These are phyloP conservation scores for Wallacemonas sp. DNA, from an alignment of 208 protist species.

Conservation along the genomic window DNA sequence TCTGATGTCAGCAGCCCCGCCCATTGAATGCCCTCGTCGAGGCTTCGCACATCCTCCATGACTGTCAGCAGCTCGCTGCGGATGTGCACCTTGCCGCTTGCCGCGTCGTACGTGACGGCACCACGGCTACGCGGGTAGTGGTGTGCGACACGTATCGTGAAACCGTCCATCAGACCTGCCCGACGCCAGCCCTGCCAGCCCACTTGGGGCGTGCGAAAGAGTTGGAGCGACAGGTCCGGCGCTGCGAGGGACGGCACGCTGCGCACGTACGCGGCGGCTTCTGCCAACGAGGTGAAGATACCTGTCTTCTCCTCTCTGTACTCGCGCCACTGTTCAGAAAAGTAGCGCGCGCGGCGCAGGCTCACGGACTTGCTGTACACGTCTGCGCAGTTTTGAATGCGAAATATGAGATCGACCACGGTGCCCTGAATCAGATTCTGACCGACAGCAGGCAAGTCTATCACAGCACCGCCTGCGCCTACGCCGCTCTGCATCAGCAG, in stretches of 20 bases:
- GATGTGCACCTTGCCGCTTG: constrained; percentile 15
- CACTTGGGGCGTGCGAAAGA: constrained; percentile 65
- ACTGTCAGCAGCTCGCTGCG: constrained; percentile 44
- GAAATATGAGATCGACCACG: constrained; percentile 51
- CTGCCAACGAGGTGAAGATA: constrained; percentile 53
- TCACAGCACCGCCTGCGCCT: constrained; percentile 28
- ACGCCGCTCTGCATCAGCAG: constrained; percentile 67
- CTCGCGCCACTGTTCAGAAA: constrained; percentile 66
- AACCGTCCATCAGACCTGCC: constrained; percentile 39
- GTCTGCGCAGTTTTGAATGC: constrained; percentile 15
- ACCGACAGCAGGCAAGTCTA: constrained; percentile 42
- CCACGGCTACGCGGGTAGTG: constrained; percentile 69
- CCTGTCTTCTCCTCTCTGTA: constrained; percentile 63
- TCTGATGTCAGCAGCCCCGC: constrained; percentile 51
- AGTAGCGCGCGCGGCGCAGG: constrained; percentile 47
- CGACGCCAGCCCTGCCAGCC: constrained; percentile 22
- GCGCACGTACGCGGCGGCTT: constrained; percentile 61
- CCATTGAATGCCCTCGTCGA: constrained; percentile 80
- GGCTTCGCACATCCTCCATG: constrained; percentile 51
- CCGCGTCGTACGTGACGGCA: constrained; percentile 23
- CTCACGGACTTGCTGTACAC: constrained; percentile 69
- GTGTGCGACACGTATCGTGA: constrained; percentile 64
- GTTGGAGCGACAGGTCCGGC: constrained; percentile 54
- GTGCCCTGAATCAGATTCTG: constrained; percentile 61
- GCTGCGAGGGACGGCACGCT: constrained; percentile 19